Percentiles rank a stretch among this genome's conserved stretches.
phyloP scores from a whole-genome alignment of 306 rosid genomes.

The Quercus glauca region DNA sequence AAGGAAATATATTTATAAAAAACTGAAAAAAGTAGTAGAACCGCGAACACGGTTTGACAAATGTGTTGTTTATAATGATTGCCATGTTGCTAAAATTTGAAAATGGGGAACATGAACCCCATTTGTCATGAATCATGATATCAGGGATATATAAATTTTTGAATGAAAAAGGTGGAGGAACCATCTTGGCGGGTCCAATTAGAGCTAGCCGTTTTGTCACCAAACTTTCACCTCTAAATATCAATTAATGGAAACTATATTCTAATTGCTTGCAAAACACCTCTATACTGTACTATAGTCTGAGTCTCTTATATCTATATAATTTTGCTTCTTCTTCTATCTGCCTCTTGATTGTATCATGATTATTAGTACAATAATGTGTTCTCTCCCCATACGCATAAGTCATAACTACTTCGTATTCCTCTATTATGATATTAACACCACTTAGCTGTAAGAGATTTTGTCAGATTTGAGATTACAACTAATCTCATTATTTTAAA shows the following conservation, averaged over 20 bases:
- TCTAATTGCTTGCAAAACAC: not conserved
- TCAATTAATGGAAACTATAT: not conserved
- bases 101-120: conserved; percentile 15
- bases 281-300: no score
- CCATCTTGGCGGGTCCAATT: conserved; percentile 2
- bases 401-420: no score
- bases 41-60: not conserved
- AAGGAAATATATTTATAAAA: not conserved
- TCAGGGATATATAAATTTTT: not conserved
- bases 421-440: no score
- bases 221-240: conserved; percentile 19
- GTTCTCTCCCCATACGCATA: no score
- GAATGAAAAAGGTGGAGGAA: not conserved
- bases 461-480: no score
- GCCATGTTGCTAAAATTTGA: not conserved
- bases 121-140: not conserved
- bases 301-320: no score
- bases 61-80: no score
- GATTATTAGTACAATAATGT: no score
- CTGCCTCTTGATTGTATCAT: no score
- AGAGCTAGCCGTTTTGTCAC: conserved; percentile 10
- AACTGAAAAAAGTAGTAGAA: not conserved
- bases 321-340: no score
- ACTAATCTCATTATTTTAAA: no score
- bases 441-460: no score